A percentile compares a stretch with the other conserved stretches of the same genome.
phyloP scores from a whole-genome alignment of 2,329 filamentous ascomycete species.

The Epichloe coenophiala region DNA sequence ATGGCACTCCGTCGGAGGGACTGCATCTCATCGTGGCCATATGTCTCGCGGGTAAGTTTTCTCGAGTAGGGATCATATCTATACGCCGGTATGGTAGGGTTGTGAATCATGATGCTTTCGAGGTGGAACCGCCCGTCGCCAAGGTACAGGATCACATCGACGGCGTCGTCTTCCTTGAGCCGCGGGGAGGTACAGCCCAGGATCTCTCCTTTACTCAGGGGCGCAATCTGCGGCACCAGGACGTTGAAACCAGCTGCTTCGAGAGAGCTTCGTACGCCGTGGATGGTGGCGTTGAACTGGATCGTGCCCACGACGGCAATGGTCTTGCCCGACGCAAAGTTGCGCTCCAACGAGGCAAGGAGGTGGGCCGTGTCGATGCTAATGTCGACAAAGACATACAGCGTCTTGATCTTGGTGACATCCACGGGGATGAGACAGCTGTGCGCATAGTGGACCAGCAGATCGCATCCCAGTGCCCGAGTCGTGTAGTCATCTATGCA shows the following conservation, averaged over 20 bases:
- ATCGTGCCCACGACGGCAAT: slow-evolving; percentile 94
- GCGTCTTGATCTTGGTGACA: slow-evolving; percentile 89
- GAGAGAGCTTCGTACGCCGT: slow-evolving; percentile 65
- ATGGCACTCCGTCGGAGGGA: slow-evolving; percentile 68
- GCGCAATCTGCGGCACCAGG: slow-evolving; percentile 81
- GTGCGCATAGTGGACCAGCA: slow-evolving; percentile 94
- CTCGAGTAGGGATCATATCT: slow-evolving; percentile 94
- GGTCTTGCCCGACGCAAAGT: slow-evolving; percentile 73
- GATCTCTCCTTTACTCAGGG: slow-evolving; percentile 88
- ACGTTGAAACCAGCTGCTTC: slow-evolving; percentile 76
- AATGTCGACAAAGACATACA: slow-evolving; percentile 98
- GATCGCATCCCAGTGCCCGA: slow-evolving; percentile 80
- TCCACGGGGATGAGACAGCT: slow-evolving; percentile 93
- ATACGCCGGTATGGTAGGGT: slow-evolving; percentile 80
- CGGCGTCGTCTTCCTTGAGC: slow-evolving; percentile 40
- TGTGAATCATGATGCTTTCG: slow-evolving; percentile 98
- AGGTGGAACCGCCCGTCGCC: slow-evolving; percentile 92
- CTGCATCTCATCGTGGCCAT: slow-evolving; percentile 87
- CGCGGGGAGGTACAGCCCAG: slow-evolving; percentile 89
- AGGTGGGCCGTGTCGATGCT: slow-evolving; percentile 86
- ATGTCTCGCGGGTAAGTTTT: slow-evolving; percentile 79
- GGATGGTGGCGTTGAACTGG: slow-evolving; percentile 95
- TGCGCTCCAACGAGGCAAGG: slow-evolving; percentile 72
- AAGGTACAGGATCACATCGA: slow-evolving; percentile 76
- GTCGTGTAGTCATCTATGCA: slow-evolving; percentile 99